Evolutionary conservation across 352 stramenopile genomes (phyloP).

Genomic region (Discostella stelligera): DNA sequence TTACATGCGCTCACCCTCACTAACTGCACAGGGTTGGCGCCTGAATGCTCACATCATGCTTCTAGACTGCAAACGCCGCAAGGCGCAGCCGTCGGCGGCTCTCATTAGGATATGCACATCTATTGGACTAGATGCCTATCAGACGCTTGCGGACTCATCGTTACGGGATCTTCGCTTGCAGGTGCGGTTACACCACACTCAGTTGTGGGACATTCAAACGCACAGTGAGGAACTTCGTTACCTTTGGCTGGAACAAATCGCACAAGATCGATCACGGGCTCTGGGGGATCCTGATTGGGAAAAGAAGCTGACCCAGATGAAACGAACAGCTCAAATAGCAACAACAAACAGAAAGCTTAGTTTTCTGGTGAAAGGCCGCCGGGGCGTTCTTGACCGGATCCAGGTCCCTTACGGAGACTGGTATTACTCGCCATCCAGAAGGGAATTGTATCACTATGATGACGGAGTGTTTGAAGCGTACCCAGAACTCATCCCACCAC

Average conservation of each 20-base stretch:
- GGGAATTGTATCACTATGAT: constrained; percentile 19
- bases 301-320: constrained; percentile 15
- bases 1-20: too few relatives aligned
- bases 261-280: not conserved
- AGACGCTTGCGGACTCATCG: too few relatives aligned
- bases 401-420: constrained; percentile 19
- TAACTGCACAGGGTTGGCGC: not conserved
- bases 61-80: not conserved
- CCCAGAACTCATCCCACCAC: not conserved
- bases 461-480: constrained; percentile 27
- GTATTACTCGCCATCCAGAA: constrained; percentile 12
- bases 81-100: too few relatives aligned
- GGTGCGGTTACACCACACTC: too few relatives aligned
- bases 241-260: constrained; percentile 11
- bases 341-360: constrained; percentile 20
- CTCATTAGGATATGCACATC: too few relatives aligned
- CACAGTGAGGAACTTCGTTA: not conserved
- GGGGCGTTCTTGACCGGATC: constrained; percentile 14
- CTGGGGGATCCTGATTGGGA: constrained; percentile 12
- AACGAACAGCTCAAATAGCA: not conserved
- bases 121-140: too few relatives aligned
- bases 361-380: constrained; percentile 1
- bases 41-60: constrained; percentile 7
- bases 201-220: constrained; percentile 33
- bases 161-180: too few relatives aligned